Evolutionary conservation across 768 basidiomycete species (phyloP).

Genomic region (Lactifluus hygrophoroides): DNA sequence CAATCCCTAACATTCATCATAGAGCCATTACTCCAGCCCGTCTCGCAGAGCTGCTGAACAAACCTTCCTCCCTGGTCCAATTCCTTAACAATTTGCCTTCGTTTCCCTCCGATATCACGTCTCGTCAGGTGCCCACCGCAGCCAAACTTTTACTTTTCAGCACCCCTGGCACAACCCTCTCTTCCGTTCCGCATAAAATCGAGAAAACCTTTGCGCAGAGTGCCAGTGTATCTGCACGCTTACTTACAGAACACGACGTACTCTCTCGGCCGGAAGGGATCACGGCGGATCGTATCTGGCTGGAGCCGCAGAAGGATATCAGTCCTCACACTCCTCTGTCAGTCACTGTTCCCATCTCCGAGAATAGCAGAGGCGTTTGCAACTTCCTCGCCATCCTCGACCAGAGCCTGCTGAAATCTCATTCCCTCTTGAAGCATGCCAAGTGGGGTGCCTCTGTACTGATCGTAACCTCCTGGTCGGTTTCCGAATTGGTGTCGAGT

Average conservation of each 20-base stretch:
- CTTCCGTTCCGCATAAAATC: constrained; percentile 40
- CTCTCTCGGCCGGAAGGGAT: constrained; percentile 69
- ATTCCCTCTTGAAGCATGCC: constrained; percentile 60
- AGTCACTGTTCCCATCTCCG: constrained; percentile 47
- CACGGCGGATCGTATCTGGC: constrained; percentile 56
- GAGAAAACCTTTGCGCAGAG: constrained; percentile 51
- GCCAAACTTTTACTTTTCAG: constrained; percentile 57
- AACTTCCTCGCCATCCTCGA: constrained; percentile 76
- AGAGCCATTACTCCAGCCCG: constrained; percentile 53
- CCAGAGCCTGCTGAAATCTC: constrained; percentile 67
- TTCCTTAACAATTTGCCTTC: constrained; percentile 28
- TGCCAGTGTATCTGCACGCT: constrained; percentile 46
- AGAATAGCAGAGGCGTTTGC: constrained; percentile 36
- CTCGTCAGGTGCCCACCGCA: constrained; percentile 22
- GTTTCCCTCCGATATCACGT: constrained; percentile 22
- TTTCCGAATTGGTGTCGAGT: constrained; percentile 63
- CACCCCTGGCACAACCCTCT: constrained; percentile 44
- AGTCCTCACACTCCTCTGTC: constrained; percentile 43
- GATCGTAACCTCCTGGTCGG: constrained; percentile 65
- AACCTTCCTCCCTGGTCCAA: constrained; percentile 35
- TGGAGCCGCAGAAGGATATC: constrained; percentile 39
- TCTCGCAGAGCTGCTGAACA: constrained; percentile 42
- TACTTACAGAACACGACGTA: constrained; percentile 62
- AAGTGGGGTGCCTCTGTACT: constrained; percentile 64
- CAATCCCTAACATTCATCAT: constrained; percentile 38